Percentiles rank a stretch among this genome's conserved stretches.
Conservation (phyloP, 768 basidiomycete genomes). For the Agrocybe pediades region DNA sequence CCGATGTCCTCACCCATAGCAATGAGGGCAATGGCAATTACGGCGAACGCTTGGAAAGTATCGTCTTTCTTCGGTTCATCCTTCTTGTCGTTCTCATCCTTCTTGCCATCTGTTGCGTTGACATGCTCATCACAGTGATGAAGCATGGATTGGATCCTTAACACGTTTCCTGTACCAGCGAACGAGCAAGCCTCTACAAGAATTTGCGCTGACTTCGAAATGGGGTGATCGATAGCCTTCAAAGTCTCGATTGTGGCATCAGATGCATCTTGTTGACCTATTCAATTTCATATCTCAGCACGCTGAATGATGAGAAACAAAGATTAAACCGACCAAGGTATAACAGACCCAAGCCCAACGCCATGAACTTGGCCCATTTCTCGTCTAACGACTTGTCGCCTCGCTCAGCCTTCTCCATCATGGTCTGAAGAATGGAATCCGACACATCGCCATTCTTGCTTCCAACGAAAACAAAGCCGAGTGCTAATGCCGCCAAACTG, state of each 20-base stretch:
- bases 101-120: constrained; percentile 57
- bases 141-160: constrained; percentile 90
- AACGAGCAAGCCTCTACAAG: constrained; percentile 93
- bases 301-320: neutral
- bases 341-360: constrained; percentile 83
- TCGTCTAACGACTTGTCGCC: constrained; percentile 77
- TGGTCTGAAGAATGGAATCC: constrained; percentile 82
- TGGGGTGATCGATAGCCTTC: constrained; percentile 90
- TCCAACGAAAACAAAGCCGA: constrained; percentile 95
- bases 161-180: constrained; percentile 93
- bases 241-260: constrained; percentile 94
- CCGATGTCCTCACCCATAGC: constrained; percentile 99
- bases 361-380: constrained; percentile 94
- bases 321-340: constrained; percentile 71
- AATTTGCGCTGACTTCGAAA: constrained; percentile 88
- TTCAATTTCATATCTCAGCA: constrained; percentile 5
- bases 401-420: constrained; percentile 77
- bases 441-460: constrained; percentile 94
- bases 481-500: constrained; percentile 80
- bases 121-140: constrained; percentile 94
- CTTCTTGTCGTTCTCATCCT: constrained; percentile 46
- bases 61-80: constrained; percentile 68
- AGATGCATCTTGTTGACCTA: constrained; percentile 89
- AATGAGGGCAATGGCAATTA: constrained; percentile 90
- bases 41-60: constrained; percentile 89